Evolutionary conservation across 176 grass and related monocot genomes (phyloP), one percentile per base, ranked within the genome.

Genomic region (Oropetium thomaeum): DNA sequence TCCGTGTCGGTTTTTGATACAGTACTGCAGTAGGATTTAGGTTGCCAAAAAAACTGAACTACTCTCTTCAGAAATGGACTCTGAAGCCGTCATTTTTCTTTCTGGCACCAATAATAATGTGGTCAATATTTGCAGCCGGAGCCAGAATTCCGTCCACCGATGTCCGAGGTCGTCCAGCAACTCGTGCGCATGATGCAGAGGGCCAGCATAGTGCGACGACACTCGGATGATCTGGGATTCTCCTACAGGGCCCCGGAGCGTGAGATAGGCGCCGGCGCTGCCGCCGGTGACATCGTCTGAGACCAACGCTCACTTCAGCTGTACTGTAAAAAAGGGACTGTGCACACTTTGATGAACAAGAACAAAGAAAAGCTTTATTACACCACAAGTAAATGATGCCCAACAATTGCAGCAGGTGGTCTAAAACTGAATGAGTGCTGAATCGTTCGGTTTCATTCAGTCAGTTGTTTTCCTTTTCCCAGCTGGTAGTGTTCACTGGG

Each of bases 131-230:
- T 87, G 74, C 58, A 98, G 96, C 79, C 91, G n/a, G 89, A 92
- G 61, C 91, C 96, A 7, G 96, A 98, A 78, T 98, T 98, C 84
- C 91, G 96, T 10, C 96, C 96, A 15, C 91, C 91, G 2, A 98
- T 98, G 87, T 98, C 91, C 1, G 91, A 98, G 33, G 96, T 98
- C 22, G 96, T 98, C 40, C 96, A 98, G 73, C 89, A 92, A 51
- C 84, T 98, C 10, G 96, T 95, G 52, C 84, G 89, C n/a, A 67
- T 98, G 67, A 71, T 90, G 87, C 96, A 98, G 82, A 82, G 91
- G 74, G 89, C 96, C 0, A 92, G 79, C 59, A 86, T 89, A 30
- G 65, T 87, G 0, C 77, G 83, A 26, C 84, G 96, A 1, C 84
- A 86, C 4, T 98, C 89, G 0, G 96, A 98, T 5, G 96, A 95